Percentiles rank a stretch among this genome's conserved stretches.
phyloP scores from a whole-genome alignment of 2,329 filamentous ascomycete species.

The Neophaeococcomyces aloes region DNA sequence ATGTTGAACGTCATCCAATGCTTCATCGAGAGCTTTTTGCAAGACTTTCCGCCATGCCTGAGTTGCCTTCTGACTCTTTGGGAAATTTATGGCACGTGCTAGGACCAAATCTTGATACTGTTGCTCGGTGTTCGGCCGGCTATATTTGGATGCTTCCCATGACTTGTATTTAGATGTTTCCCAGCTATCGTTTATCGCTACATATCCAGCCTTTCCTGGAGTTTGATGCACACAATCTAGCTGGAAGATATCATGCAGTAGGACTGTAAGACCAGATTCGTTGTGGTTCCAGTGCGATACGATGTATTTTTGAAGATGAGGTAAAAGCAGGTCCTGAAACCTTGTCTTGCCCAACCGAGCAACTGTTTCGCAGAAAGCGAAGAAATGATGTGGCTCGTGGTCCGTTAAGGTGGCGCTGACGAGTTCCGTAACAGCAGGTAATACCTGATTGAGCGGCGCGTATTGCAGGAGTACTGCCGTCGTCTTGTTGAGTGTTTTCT shows the following conservation, averaged over 20 bases:
- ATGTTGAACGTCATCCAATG: background rate
- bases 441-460: conserved; percentile 67
- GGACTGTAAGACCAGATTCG: conserved; percentile 44
- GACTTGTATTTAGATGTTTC: background rate
- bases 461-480: conserved; percentile 59
- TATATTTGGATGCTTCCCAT: background rate
- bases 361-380: conserved; percentile 75
- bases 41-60: background rate
- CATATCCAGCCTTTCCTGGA: background rate
- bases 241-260: conserved; percentile 13
- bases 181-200: conserved; percentile 1
- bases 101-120: background rate
- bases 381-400: conserved; percentile 60
- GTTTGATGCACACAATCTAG: background rate
- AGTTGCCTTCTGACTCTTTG: background rate
- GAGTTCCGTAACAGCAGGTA: conserved; percentile 58
- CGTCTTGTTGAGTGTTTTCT: conserved; percentile 34
- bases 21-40: background rate
- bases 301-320: conserved; percentile 77
- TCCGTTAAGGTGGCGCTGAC: conserved; percentile 55
- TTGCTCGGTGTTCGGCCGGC: background rate
- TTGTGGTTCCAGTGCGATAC: conserved; percentile 59
- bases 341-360: conserved; percentile 61
- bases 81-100: conserved; percentile 4
- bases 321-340: conserved; percentile 69